These are phyloP conservation scores for Nakaseomyces uthaithaninus DNA, from an alignment of 1,139 yeast species.

Conservation along the genomic window DNA sequence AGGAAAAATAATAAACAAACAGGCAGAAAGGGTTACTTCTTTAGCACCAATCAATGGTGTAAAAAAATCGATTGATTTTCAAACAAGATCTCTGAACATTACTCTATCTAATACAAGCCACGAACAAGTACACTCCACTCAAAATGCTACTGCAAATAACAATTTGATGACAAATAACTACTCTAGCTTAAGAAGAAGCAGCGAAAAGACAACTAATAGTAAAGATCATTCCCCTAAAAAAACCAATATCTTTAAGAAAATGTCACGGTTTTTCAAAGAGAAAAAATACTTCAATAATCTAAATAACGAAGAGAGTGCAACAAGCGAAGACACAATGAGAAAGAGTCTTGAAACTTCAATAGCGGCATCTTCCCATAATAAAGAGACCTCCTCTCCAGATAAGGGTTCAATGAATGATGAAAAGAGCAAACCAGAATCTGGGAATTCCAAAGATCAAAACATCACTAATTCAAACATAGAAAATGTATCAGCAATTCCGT, in stretches of 20 bases:
- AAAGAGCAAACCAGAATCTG: neutral
- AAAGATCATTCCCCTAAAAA: constrained; percentile 7
- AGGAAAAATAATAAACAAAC: constrained; percentile 13
- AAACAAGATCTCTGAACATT: neutral
- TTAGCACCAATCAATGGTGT: constrained; percentile 5
- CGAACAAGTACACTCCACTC: neutral
- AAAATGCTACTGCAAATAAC: neutral
- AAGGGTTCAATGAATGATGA: constrained; percentile 3
- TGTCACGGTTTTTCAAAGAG: constrained; percentile 22
- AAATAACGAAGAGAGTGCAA: constrained; percentile 5
- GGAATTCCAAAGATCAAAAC: constrained; percentile 1
- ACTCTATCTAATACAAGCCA: neutral
- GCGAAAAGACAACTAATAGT: neutral
- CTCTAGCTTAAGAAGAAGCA: neutral
- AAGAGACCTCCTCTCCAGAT: neutral
- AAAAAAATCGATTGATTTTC: constrained; percentile 6
- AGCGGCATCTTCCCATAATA: constrained; percentile 3
- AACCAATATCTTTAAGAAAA: constrained; percentile 14
- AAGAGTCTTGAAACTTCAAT: constrained; percentile 2
- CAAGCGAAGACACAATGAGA: constrained; percentile 5
- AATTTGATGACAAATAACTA: neutral
- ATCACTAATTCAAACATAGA: neutral
- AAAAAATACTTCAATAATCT: constrained; percentile 10
- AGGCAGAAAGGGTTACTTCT: constrained; percentile 11
- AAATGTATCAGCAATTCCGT: neutral